phyloP scores from a whole-genome alignment of 2,329 filamentous ascomycete species.

The Colletotrichum acutatum region DNA sequence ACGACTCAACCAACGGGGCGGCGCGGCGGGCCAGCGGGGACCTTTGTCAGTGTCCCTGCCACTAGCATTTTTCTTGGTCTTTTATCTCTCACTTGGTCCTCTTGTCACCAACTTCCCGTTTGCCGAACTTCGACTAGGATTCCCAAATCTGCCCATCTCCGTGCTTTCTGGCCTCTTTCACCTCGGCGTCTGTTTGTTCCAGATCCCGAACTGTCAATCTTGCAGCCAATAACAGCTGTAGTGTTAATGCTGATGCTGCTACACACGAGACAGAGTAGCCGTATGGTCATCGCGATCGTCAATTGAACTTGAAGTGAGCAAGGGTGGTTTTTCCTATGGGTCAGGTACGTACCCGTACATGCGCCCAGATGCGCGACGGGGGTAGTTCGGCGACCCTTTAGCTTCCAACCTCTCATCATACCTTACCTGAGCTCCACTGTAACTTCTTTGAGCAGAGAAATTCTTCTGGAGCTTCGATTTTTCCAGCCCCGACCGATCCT shows the following conservation, averaged over 20 bases:
- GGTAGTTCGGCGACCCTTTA: slow-evolving; percentile 18
- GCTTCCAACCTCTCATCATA: not conserved
- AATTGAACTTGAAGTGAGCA: not conserved
- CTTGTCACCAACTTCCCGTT: slow-evolving; percentile 12
- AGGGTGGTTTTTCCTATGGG: not conserved
- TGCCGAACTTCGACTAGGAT: slow-evolving; percentile 12
- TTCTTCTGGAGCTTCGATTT: slow-evolving; percentile 33
- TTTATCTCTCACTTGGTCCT: slow-evolving; percentile 3
- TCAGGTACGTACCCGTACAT: slow-evolving; percentile 12
- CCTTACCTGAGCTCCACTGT: slow-evolving; percentile 14
- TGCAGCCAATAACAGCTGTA: not conserved
- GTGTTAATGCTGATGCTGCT: not conserved
- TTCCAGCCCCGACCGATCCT: slow-evolving; percentile 26
- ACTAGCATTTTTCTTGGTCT: not conserved
- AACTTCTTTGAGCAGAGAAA: slow-evolving; percentile 9
- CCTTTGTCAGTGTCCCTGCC: slow-evolving; percentile 3
- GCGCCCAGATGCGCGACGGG: slow-evolving; percentile 5
- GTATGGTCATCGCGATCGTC: not conserved
- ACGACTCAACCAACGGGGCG: slow-evolving; percentile 2
- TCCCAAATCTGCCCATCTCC: slow-evolving; percentile 2
- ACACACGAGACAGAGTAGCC: too few relatives aligned
- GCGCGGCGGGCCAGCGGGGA: slow-evolving; percentile 16
- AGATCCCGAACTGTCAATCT: slow-evolving; percentile 13
- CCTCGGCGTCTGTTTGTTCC: slow-evolving; percentile 22
- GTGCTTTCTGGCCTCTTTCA: not conserved